These are phyloP conservation scores for Penicillium sp. DNA, from an alignment of 2,329 filamentous ascomycete species.

Conservation along the genomic window DNA sequence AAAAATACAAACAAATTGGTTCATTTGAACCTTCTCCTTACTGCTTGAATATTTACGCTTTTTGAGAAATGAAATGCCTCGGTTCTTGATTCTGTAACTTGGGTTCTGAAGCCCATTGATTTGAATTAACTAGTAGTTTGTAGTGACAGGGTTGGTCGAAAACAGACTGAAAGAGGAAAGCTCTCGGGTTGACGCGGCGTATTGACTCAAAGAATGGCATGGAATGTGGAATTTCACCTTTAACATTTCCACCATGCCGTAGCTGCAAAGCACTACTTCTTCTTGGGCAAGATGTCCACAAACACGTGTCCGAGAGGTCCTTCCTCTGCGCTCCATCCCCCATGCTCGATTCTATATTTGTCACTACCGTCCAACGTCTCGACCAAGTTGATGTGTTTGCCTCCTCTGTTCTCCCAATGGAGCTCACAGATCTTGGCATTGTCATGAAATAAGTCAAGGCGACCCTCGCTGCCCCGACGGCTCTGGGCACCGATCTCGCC, in stretches of 20 bases:
- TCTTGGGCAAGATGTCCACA: constrained; percentile 28
- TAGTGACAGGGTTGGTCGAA: background rate
- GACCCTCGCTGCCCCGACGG: constrained; percentile 36
- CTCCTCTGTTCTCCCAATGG: constrained; percentile 36
- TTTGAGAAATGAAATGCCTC: too few species aligned
- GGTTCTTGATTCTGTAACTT: background rate
- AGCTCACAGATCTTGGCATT: constrained; percentile 35
- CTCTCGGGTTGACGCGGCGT: background rate
- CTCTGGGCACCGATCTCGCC: constrained; percentile 34
- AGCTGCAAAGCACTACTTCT: constrained; percentile 23
- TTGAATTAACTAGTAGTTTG: background rate
- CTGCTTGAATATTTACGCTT: too few species aligned
- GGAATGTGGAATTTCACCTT: background rate
- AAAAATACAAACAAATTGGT: too few species aligned
- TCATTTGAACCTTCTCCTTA: too few species aligned
- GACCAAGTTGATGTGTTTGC: constrained; percentile 25
- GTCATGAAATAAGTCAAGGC: constrained; percentile 34
- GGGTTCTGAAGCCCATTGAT: background rate
- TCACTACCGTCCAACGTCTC: constrained; percentile 29
- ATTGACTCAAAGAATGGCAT: background rate
- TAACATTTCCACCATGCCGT: constrained; percentile 23
- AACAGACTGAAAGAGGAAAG: background rate
- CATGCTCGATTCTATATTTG: constrained; percentile 30
- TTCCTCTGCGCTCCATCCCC: constrained; percentile 32
- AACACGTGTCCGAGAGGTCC: constrained; percentile 36